A percentile compares a stretch with the other conserved stretches of the same genome.
Conservation (phyloP, 441 rosid species). For the Breynia disticha region DNA sequence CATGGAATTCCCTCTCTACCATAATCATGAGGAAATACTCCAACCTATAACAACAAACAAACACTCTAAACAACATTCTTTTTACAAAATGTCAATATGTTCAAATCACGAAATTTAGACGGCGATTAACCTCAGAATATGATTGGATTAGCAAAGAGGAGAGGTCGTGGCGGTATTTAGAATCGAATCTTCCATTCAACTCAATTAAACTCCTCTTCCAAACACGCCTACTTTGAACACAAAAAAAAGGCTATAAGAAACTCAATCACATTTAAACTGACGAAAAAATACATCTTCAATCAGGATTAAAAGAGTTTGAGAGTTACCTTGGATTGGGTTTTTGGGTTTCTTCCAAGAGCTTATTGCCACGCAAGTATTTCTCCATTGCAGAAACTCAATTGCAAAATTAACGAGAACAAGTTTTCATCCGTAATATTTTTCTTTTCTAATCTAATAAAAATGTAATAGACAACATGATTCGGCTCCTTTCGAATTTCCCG, state of each 20-base stretch:
- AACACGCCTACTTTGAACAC: slow-evolving; percentile 17
- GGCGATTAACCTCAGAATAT: slow-evolving; percentile 45
- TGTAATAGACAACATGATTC: no score
- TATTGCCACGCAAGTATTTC: no score
- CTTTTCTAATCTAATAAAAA: no score
- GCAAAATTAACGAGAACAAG: no score
- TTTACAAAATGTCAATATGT: not conserved
- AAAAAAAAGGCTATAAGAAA: not conserved
- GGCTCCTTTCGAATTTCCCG: no score
- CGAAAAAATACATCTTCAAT: no score
- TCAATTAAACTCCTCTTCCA: slow-evolving; percentile 59
- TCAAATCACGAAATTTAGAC: not conserved
- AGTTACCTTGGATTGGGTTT: no score
- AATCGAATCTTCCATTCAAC: slow-evolving; percentile 44
- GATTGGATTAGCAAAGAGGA: slow-evolving; percentile 51
- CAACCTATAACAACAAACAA: slow-evolving; percentile 30
- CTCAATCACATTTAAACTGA: no score
- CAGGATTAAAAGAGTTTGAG: no score
- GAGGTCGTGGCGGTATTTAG: slow-evolving; percentile 42
- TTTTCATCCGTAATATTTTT: no score
- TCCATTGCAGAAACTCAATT: no score
- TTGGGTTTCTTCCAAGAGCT: no score
- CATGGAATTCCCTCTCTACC: slow-evolving; percentile 38
- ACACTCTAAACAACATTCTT: not conserved
- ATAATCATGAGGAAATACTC: slow-evolving; percentile 55